Evolutionary conservation across 2,329 filamentous ascomycete genomes (phyloP), one percentile per base, ranked within the genome.

Genomic region (Aphanoascus verrucosus): DNA sequence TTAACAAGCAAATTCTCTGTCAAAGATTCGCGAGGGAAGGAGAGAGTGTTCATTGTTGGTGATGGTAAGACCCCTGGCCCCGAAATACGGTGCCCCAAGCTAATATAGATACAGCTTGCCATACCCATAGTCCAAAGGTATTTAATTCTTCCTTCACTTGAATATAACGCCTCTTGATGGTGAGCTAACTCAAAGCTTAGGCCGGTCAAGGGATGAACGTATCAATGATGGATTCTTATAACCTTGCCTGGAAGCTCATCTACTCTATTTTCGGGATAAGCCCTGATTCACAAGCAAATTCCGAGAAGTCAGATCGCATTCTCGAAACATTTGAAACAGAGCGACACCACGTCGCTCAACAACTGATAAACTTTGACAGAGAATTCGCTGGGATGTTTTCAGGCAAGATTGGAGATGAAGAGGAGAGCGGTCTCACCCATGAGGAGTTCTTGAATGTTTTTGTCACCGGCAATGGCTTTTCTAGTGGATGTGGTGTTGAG

Each of bases 141-240:
- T 20, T 12, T 14, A 4, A 20, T n/a, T n/a, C n/a, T n/a, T n/a
- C 19, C 17, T 11, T 14, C 12, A 42, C n/a, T 7, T 28, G 17
- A 1, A 14, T 14, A 32, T 34, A 5, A 12, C 5, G 11, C 15
- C 42, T 2, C 20, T 11, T 19, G 17, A 9, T 19, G 2, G 14
- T 1, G 19, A 6, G 15, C 23, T 54, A 40, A 52, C 11, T 34
- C 28, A 8, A n/a, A 35, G 35, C 32, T 17, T 28, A 72, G 72
- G 85, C 84, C 32, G 85, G 85, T 1, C 85, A 57, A 49, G 56
- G 56, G 31, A 88, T 88, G 85, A 88, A 88, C 63, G 85, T 85
- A 0, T 84, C 84, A 2, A 88, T 88, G 70, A 74, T 86, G 49
- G 85, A 73, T 57, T 50, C 56, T 3, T 69, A 67, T 61, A 72